A percentile compares a stretch with the other conserved stretches of the same genome.
These are phyloP conservation scores for Cornus florida DNA, from an alignment of 148 eudicot species.

Conservation along the genomic window DNA sequence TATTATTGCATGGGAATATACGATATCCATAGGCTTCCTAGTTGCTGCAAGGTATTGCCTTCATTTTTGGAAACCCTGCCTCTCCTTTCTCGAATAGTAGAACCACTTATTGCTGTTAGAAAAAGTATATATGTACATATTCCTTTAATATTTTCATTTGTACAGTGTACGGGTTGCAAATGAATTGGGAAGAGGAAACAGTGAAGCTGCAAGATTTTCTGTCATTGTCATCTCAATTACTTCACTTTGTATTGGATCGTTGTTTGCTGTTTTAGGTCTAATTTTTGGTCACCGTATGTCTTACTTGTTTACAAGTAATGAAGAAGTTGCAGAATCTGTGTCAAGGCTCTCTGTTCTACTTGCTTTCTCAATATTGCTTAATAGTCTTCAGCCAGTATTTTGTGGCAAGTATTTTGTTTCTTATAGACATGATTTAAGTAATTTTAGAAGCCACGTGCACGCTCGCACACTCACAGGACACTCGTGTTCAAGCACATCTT, in stretches of 20 bases:
- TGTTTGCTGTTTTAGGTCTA: slow-evolving; percentile 38
- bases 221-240: slow-evolving; percentile 57
- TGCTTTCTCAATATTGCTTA: slow-evolving; percentile 39
- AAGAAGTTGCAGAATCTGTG: slow-evolving; percentile 37
- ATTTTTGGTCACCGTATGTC: slow-evolving; percentile 28
- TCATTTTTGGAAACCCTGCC: background rate
- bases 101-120: too few relatives aligned
- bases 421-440: background rate
- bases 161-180: slow-evolving; percentile 70
- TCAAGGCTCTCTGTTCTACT: slow-evolving; percentile 44
- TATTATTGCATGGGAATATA: slow-evolving; percentile 55
- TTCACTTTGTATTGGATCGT: slow-evolving; percentile 43
- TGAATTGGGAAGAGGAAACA: slow-evolving; percentile 74
- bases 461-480: too few relatives aligned
- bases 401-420: slow-evolving; percentile 31
- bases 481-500: too few relatives aligned
- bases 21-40: slow-evolving; percentile 69
- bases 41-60: slow-evolving; percentile 57
- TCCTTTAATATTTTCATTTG: slow-evolving; percentile 7
- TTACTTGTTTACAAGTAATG: slow-evolving; percentile 39
- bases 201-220: slow-evolving; percentile 62
- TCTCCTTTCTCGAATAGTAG: background rate
- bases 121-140: too few relatives aligned
- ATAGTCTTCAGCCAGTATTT: slow-evolving; percentile 45
- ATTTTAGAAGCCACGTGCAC: too few relatives aligned